Conservation (phyloP, 1,139 yeast genomes). For the Debaryomyces nepalensis region DNA sequence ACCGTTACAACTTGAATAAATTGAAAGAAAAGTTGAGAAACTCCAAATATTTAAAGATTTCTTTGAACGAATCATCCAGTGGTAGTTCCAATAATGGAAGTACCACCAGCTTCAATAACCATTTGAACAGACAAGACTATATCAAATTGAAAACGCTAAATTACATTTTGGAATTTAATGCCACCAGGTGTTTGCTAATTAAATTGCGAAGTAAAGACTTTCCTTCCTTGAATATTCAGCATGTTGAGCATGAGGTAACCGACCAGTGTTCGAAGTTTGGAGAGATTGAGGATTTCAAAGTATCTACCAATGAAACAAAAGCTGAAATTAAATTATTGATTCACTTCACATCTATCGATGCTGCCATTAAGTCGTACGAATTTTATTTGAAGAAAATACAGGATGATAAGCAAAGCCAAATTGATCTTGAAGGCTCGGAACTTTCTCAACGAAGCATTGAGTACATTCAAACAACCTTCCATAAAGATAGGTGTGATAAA, state of each 20-base stretch:
- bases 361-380: conserved; percentile 46
- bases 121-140: conserved; percentile 35
- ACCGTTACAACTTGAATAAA: conserved; percentile 28
- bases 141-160: conserved; percentile 49
- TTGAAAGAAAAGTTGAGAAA: conserved; percentile 33
- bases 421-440: conserved; percentile 21
- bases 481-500: conserved; percentile 44
- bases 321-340: conserved; percentile 22
- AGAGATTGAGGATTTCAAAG: conserved; percentile 37
- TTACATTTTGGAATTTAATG: conserved; percentile 45
- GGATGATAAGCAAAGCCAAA: conserved; percentile 26
- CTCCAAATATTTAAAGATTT: conserved; percentile 37
- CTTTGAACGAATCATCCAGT: conserved; percentile 32
- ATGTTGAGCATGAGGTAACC: conserved; percentile 23
- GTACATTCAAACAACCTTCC: conserved; percentile 29
- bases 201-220: conserved; percentile 20
- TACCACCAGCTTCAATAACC: conserved; percentile 12
- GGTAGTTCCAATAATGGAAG: conserved; percentile 11
- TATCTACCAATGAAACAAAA: conserved; percentile 13
- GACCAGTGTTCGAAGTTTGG: conserved; percentile 39
- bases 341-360: conserved; percentile 48
- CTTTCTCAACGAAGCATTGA: conserved; percentile 19
- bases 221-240: conserved; percentile 9
- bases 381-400: conserved; percentile 31
- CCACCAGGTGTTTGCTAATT: conserved; percentile 41